A percentile compares a stretch with the other conserved stretches of the same genome.
Conservation (phyloP, 108 stramenopile genomes). For the Schizochytrium sp. region DNA sequence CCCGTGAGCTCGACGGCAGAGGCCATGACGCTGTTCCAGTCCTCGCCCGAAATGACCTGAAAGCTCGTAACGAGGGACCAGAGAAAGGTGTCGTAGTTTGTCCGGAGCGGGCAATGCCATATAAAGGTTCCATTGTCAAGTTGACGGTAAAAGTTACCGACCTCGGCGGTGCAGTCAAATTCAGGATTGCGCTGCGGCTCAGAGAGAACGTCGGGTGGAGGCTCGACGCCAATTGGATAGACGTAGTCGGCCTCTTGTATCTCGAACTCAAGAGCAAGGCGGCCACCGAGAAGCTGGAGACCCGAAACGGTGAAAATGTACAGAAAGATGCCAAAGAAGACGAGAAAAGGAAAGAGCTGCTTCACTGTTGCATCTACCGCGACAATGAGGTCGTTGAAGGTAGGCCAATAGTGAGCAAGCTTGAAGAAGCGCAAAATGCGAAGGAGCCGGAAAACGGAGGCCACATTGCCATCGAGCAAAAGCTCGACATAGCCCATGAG, state of each 20-base stretch:
- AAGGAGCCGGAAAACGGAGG: constrained; percentile 28
- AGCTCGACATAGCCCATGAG: constrained; percentile 47
- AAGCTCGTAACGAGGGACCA: constrained; percentile 38
- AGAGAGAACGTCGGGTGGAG: background rate
- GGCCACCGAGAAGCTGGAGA: constrained; percentile 51
- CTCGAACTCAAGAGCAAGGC: background rate
- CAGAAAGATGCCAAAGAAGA: constrained; percentile 56
- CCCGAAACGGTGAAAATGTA: constrained; percentile 60
- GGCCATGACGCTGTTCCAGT: constrained; percentile 53
- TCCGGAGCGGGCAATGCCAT: background rate
- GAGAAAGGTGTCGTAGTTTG: constrained; percentile 17
- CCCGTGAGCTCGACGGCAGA: constrained; percentile 1
- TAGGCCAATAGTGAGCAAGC: constrained; percentile 57
- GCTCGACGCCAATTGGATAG: background rate
- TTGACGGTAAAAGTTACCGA: background rate
- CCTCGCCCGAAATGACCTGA: constrained; percentile 40
- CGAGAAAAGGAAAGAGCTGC: constrained; percentile 51
- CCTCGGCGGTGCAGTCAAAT: constrained; percentile 29
- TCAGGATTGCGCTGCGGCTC: constrained; percentile 19
- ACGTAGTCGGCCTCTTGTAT: background rate
- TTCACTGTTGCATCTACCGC: constrained; percentile 45
- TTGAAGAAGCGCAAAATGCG: constrained; percentile 64
- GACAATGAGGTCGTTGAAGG: constrained; percentile 49
- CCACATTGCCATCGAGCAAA: constrained; percentile 12
- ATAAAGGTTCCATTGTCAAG: background rate